A percentile compares a stretch with the other conserved stretches of the same genome.
phyloP scores from a whole-genome alignment of 164 flowering plant species.

The Euptelea pleiosperma region DNA sequence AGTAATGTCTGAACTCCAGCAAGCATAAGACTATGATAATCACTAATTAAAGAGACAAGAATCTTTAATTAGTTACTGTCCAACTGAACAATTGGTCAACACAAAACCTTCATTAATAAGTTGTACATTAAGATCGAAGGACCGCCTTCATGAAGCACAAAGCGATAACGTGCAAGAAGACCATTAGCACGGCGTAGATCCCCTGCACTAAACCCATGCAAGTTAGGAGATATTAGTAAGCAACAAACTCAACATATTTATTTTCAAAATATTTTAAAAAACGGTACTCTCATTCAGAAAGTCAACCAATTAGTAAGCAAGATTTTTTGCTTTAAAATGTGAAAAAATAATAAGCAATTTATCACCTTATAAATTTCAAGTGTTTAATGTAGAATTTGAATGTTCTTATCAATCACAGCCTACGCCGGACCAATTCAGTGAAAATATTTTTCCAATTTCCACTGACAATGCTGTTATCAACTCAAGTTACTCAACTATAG shows the following conservation, averaged over 20 bases:
- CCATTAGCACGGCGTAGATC: constrained; percentile 80
- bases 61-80: neutral
- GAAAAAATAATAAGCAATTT: neutral
- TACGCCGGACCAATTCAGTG: too few relatives aligned
- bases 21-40: neutral
- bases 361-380: neutral
- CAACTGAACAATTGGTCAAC: constrained; percentile 9
- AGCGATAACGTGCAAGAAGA: constrained; percentile 67
- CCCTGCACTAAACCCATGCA: constrained; percentile 58
- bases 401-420: neutral
- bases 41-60: neutral
- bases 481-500: too few relatives aligned
- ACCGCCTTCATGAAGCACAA: constrained; percentile 43
- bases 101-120: constrained; percentile 65
- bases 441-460: too few relatives aligned
- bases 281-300: too few relatives aligned
- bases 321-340: too few relatives aligned
- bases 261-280: too few relatives aligned
- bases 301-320: too few relatives aligned
- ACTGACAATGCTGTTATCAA: too few relatives aligned
- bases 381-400: neutral
- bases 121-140: constrained; percentile 52
- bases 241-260: neutral
- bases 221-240: constrained; percentile 8
- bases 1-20: neutral